Evolutionary conservation across 2,329 filamentous ascomycete species (phyloP), one percentile per base, ranked within the genome.

Genomic region (Bipolaris oryzae): DNA sequence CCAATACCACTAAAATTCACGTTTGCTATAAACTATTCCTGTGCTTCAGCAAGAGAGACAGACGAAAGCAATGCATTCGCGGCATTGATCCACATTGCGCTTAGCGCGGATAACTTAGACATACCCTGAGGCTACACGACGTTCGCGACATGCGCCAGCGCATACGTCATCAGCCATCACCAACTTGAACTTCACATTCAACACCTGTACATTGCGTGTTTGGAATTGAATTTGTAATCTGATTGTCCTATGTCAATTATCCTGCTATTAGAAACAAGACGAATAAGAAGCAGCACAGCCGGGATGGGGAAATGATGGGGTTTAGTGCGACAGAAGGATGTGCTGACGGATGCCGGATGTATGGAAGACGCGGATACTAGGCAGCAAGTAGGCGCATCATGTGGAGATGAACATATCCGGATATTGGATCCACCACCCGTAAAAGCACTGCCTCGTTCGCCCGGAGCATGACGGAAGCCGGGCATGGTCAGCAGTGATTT

Each of bases 391-490:
- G 46, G 46, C 52, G 46, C 46, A 44, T 46, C 39, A 34, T 31
- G 41, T 34, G 33, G 21, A 45, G 6, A 28, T 42, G 20, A 20
- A 16, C 1, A 28, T 9, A 1, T 28, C n/a, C 15, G 50, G 21
- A 45, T 47, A 33, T 53, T 44, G 47, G 50, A 33, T 23, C 46
- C 41, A 51, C 49, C 33, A 37, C 33, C 18, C 45, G 23, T 46
- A 42, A 52, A 1, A 49, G 49, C 28, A 28, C 38, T 45, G 55
- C 39, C 43, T 48, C 48, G 50, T 41, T 48, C 48, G 52, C 20
- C 54, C 64, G 66, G 64, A 57, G 61, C 57, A 44, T 46, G 31
- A 63, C 66, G 66, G 66, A 69, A 63, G 64, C 66, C 62, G 63
- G 58, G 60, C 55, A 56, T 53, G 2, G 56, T 60, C 56, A 64